Base-by-base conservation (phyloP, 495 filamentous ascomycete genomes). In the Cudoniella acicularis region DNA sequence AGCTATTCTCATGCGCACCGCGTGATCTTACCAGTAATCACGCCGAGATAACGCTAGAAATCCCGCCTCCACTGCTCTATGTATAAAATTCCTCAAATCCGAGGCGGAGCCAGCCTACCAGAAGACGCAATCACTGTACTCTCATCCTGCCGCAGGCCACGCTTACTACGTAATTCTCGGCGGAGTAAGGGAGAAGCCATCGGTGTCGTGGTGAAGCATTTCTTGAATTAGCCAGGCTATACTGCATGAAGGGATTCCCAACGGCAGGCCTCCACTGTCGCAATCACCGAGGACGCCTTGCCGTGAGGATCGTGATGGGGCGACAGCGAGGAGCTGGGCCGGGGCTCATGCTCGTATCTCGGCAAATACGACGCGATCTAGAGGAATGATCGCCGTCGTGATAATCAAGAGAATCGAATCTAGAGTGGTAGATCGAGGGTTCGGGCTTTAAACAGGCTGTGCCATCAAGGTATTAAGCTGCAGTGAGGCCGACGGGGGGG, bases 181-280 rank as follows among this genome's bases (percentile, higher is more conserved):
- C 56, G 22, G 46, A 41, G 46, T 47, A 59, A 51, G 8, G 46
- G 23, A 52, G 46, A 59, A 23, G 24, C 25, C 24, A 59, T 25
- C 56, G 42, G 27, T 24, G 41, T 58, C 36, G 54, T 49, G 23
- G 55, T 63, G 50, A 57, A 54, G 54, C 49, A 63, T 63, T 58
- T 23, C 55, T 58, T 58, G 53, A 36, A 62, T 63, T 63, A 54
- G 49, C 54, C 55, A 63, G 53, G 36, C 49, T 36, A 57, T 54
- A 54, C 54, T 49, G 60, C 50, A 54, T 63, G 49, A 63, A 58
- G 26, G 47, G 48, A 58, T 36, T 54, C 10, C 54, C 18, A 54
- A 57, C 41, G 36, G 55, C 55, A 63, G 18, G 40, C 54, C 60
- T 57, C 49, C 49, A 63, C 50, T 57, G 25, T 58, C 26, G 49